Percentiles rank a stretch among this genome's conserved stretches.
Conservation (phyloP, 2,329 filamentous ascomycete genomes). For the Calonectria multiphialidica region DNA sequence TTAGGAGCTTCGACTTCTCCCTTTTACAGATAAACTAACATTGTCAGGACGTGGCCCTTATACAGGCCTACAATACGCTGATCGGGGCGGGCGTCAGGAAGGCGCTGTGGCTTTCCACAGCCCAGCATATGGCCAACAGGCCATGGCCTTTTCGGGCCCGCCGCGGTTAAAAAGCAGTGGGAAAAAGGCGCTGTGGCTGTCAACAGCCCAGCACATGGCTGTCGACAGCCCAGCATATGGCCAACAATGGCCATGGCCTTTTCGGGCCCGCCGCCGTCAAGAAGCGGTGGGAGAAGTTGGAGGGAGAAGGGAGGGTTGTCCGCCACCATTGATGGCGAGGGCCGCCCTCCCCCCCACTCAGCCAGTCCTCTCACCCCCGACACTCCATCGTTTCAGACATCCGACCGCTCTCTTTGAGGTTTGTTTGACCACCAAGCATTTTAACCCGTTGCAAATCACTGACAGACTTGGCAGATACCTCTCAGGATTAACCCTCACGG, state of each 20-base stretch:
- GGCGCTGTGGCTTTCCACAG: not conserved
- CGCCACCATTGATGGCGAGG: not conserved
- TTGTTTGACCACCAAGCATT: not conserved
- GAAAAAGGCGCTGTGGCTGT: slow-evolving; percentile 65
- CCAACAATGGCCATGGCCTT: slow-evolving; percentile 65
- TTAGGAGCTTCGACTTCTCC: not conserved
- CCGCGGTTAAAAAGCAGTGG: too few relatives aligned
- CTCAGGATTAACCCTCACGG: too few relatives aligned
- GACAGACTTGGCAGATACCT: not conserved
- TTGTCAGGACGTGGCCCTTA: not conserved
- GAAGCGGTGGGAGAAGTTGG: not conserved
- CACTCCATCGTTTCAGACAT: too few relatives aligned
- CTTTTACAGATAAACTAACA: not conserved
- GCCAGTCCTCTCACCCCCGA: not conserved
- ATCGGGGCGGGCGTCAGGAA: too few relatives aligned
- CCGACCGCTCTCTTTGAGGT: too few relatives aligned
- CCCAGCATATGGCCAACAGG: too few relatives aligned
- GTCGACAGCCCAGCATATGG: slow-evolving; percentile 59
- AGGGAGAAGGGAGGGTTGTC: not conserved
- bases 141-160: too few relatives aligned
- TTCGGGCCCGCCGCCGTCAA: slow-evolving; percentile 62
- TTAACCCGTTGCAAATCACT: not conserved
- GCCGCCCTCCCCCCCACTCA: too few relatives aligned
- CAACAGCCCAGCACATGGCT: too few relatives aligned
- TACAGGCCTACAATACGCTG: not conserved